Base-by-base conservation (phyloP, 2,329 filamentous ascomycete genomes). In the Calonectria crousiana region DNA sequence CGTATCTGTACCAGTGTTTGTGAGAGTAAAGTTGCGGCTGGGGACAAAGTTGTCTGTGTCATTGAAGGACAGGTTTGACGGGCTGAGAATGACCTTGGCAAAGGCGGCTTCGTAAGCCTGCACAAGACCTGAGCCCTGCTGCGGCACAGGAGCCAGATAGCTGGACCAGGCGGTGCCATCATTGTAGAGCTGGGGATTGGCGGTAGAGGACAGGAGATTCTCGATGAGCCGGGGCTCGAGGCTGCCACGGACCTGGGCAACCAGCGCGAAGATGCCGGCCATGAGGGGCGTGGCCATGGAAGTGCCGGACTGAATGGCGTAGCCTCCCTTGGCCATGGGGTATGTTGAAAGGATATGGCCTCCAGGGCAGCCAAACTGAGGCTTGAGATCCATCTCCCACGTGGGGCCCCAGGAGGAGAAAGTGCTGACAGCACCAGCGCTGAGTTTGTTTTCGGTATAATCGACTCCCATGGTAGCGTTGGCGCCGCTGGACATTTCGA, bases 351-450 rank as follows among this genome's bases (percentile, higher is more conserved):
- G 82, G 58, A 93, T 92, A 66, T 86, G 86, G 62, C 90, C 90
- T 44, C 91, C 90, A 3, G 90, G 88, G 1, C 89, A 85, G n/a
- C 87, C 88, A 52, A 91, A 82, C 76, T 91, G 87, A 0, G 90
- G 90, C 81, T 91, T 91, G 62, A 89, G 82, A 58, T 89, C 87
- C 75, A 90, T 84, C 78, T 93, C 90, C 81, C 87, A 92, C 3
- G 88, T 91, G 3, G 91, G 91, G 10, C 91, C 91, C 91, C 91
- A 93, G 8, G 87, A 89, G 52, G 89, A 90, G 81, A 85, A 92
- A 6, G 82, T 82, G 78, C 88, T 91, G 41, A 89, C 80, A 58
- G 87, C 89, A 9, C 91, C 91, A 1, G 88, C 89, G 0, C 87
- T 88, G 0, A 77, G 66, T 1, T 81, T 83, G 82, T 91, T 90